Conservation (phyloP, 176 grass and related monocot species). For the Paspalum notatum region DNA sequence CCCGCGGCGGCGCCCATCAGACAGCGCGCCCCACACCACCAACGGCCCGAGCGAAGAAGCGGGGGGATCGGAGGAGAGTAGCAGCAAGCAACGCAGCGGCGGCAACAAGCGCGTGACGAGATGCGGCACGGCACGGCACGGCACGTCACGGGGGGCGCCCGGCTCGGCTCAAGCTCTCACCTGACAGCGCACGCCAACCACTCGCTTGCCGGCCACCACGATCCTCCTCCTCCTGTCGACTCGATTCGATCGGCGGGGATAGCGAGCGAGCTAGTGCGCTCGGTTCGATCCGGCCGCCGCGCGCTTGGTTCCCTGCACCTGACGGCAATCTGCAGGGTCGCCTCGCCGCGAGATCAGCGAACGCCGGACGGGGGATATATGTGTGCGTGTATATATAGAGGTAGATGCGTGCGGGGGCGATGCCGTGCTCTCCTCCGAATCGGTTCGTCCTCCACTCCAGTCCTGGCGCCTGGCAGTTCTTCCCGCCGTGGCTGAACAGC, state of each 20-base stretch:
- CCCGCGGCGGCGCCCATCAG: conserved; percentile 3
- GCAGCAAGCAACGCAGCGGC: neutral
- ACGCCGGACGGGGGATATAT: neutral
- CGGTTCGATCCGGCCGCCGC: neutral
- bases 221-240: neutral
- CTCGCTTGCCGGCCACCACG: neutral
- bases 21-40: too few relatives aligned
- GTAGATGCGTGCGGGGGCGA: neutral
- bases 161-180: conserved; percentile 43
- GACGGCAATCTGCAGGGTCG: neutral
- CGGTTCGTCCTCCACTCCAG: neutral
- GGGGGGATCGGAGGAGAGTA: too few relatives aligned
- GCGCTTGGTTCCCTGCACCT: neutral
- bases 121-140: conserved; percentile 23
- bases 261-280: neutral
- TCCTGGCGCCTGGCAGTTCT: neutral
- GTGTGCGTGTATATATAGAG: neutral
- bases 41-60: too few relatives aligned
- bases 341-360: neutral
- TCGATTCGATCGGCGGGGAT: too few relatives aligned
- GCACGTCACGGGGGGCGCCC: conserved; percentile 38
- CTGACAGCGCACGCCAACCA: conserved; percentile 39
- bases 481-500: neutral
- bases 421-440: neutral
- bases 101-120: conserved; percentile 42